A percentile compares a stretch with the other conserved stretches of the same genome.
phyloP scores from a whole-genome alignment of 805 yeast genomes.

The Nakazawaea molendinolei region DNA sequence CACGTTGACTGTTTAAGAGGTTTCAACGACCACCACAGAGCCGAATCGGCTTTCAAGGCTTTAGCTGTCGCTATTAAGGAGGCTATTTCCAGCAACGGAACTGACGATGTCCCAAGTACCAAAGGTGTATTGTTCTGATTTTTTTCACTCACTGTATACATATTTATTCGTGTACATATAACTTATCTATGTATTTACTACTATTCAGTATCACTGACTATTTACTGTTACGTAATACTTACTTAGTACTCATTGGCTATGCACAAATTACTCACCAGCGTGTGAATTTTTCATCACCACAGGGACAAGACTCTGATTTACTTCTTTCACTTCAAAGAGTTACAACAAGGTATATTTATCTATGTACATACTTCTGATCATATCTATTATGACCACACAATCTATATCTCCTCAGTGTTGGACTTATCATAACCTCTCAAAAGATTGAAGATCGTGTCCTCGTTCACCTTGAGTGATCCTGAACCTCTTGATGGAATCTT shows the following conservation, averaged over 20 bases:
- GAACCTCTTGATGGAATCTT: conserved; percentile 4
- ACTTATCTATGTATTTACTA: conserved; percentile 1
- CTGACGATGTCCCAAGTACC: conserved; percentile 90
- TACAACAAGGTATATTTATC: too few relatives aligned
- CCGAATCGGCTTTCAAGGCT: conserved; percentile 95
- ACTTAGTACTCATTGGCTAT: too few relatives aligned
- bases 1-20: conserved; percentile 96
- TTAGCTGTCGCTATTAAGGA: conserved; percentile 88
- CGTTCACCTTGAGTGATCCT: conserved; percentile 3
- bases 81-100: conserved; percentile 77
- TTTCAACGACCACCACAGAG: conserved; percentile 90
- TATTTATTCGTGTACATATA: conserved; percentile 1
- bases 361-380: too few relatives aligned
- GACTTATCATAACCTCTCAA: conserved; percentile 3
- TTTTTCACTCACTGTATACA: too few relatives aligned
- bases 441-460: conserved; percentile 8
- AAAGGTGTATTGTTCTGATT: conserved; percentile 80
- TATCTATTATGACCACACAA: too few relatives aligned
- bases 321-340: too few relatives aligned
- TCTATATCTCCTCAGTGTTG: conserved; percentile 1
- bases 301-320: too few relatives aligned
- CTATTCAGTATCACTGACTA: too few relatives aligned
- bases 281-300: too few relatives aligned
- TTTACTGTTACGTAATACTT: too few relatives aligned
- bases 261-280: too few relatives aligned